Evolutionary conservation across 1,139 yeast genomes (phyloP), one percentile per base, ranked within the genome.

Genomic region (Pichia sp.): DNA sequence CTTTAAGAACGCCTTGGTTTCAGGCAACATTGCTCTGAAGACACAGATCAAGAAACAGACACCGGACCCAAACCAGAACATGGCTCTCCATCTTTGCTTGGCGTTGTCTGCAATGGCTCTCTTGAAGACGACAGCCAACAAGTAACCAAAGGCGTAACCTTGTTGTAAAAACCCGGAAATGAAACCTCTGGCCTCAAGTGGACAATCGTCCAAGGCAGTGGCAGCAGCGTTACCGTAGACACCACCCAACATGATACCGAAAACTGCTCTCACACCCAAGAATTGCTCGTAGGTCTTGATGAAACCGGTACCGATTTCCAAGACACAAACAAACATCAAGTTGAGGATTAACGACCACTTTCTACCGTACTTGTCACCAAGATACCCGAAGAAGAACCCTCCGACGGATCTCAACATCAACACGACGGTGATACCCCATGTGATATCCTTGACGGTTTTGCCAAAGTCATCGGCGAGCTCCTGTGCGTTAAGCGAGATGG

Each of bases 401-500:
- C 95, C 95, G n/a, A 85, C 82, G 4, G 91, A 83, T 63, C 95
- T 77, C 61, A 87, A 74, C 92, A 87, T 85, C 55, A 87, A 77
- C 47, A 87, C 95, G 55, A 87, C 73, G 0, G 95, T 87, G 60
- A 87, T 83, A 58, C 92, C 93, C 92, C 93, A 87, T 5, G 92
- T 81, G 59, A 87, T 75, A 51, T 80, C 79, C 38, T 79, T 76
- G 42, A 80, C 79, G 14, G 74, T 61, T 34, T 73, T 76, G 57
- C 74, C 74, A 55, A 87, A 77, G 40, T 80, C 73, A 36, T 66
- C 62, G 5, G 93, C 89, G 52, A 87, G 75, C 9, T 70, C 72
- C 1, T 81, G 61, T 20, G 84, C 84, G 58, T 84, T 79, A 47
- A 85, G 75, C 6, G 88, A 80, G 12, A 85, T 86, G 34, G 85